These are phyloP conservation scores for Candida sp. DNA, from an alignment of 1,139 yeast genomes.

Conservation along the genomic window DNA sequence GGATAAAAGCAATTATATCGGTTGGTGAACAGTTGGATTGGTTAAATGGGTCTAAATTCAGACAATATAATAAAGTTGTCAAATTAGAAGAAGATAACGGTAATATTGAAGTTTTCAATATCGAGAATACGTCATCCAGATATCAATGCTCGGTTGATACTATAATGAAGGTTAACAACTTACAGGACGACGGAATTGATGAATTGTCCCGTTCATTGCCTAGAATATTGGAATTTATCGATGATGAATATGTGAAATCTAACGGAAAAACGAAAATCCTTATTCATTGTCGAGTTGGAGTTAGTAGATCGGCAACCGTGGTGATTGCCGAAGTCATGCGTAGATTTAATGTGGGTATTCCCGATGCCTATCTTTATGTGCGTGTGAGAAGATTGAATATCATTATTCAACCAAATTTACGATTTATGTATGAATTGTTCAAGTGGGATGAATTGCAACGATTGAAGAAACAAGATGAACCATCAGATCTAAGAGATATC, in stretches of 20 bases:
- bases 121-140: constrained; percentile 7
- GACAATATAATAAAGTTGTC: constrained; percentile 19
- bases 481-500: constrained; percentile 50
- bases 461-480: constrained; percentile 12
- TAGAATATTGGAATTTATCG: constrained; percentile 31
- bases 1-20: constrained; percentile 73
- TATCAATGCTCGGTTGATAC: constrained; percentile 17
- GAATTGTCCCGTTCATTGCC: constrained; percentile 36
- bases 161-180: constrained; percentile 43
- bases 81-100: constrained; percentile 25
- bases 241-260: constrained; percentile 24
- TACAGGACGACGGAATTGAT: constrained; percentile 49
- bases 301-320: constrained; percentile 47
- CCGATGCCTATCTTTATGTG: constrained; percentile 44
- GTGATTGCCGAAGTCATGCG: constrained; percentile 49
- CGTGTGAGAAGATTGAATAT: constrained; percentile 45
- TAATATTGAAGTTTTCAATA: constrained; percentile 29
- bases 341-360: constrained; percentile 31
- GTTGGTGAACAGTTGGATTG: constrained; percentile 86
- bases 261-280: constrained; percentile 33
- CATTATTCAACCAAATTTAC: constrained; percentile 46
- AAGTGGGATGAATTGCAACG: constrained; percentile 44
- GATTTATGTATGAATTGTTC: constrained; percentile 48
- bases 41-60: constrained; percentile 34
- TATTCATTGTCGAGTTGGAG: constrained; percentile 51